Conservation (phyloP, 2,329 filamentous ascomycete genomes). For the Penicillium sp. region DNA sequence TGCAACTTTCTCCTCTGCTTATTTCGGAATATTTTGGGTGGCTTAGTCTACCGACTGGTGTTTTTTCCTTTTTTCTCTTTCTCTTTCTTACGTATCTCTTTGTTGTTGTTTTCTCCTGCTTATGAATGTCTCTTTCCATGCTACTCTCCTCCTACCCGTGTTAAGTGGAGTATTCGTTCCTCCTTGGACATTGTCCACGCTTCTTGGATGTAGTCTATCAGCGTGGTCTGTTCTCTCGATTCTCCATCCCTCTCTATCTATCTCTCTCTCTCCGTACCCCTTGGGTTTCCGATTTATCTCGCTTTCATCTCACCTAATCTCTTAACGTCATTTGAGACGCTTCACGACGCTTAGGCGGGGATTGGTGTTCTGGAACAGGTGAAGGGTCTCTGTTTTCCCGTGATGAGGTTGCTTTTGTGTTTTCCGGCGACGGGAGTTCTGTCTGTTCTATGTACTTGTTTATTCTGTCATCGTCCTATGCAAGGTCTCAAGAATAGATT, state of each 20-base stretch:
- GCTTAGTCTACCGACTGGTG: conserved; percentile 28
- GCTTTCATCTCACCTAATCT: conserved; percentile 30
- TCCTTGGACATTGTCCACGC: conserved; percentile 14
- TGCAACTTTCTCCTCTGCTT: conserved; percentile 33
- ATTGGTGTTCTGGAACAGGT: conserved; percentile 34
- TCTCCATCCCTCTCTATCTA: conserved; percentile 13
- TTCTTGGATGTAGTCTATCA: conserved; percentile 35
- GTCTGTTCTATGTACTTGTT: conserved; percentile 33
- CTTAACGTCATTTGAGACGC: conserved; percentile 25
- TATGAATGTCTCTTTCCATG: conserved; percentile 26
- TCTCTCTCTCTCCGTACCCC: conserved; percentile 14
- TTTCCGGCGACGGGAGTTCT: conserved; percentile 32
- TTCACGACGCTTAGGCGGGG: conserved; percentile 26
- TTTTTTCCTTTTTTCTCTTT: conserved; percentile 7
- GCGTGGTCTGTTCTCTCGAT: conserved; percentile 17
- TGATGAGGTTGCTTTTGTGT: conserved; percentile 27
- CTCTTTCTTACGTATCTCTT: conserved; percentile 18
- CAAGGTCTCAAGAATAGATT: conserved; percentile 21
- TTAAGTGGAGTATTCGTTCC: conserved; percentile 14
- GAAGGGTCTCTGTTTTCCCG: conserved; percentile 21
- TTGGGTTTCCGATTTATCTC: conserved; percentile 26
- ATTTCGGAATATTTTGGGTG: conserved; percentile 43
- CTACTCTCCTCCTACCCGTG: conserved; percentile 15
- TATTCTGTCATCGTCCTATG: conserved; percentile 25
- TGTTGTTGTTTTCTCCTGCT: conserved; percentile 20